phyloP scores from a whole-genome alignment of 1,284 basidiomycete genomes.

The Melampsora abietis-canadensis region DNA sequence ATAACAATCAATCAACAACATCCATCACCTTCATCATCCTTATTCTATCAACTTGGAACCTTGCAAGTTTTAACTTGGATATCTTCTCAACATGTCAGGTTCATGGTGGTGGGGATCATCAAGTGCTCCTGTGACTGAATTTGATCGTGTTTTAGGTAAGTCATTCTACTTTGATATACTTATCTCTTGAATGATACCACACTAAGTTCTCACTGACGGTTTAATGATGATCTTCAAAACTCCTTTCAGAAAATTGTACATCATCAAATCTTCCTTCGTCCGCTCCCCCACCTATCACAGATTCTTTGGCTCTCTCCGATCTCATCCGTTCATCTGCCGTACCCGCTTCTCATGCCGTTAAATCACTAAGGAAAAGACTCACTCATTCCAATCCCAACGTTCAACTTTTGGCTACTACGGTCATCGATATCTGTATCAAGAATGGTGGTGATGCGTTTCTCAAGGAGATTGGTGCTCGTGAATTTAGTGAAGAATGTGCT shows the following conservation, averaged over 20 bases:
- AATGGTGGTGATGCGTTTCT: conserved; percentile 94
- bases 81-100: conserved; percentile 19
- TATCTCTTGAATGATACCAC: background rate
- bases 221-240: background rate
- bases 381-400: conserved; percentile 96
- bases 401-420: conserved; percentile 77
- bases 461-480: conserved; percentile 73
- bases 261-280: conserved; percentile 39
- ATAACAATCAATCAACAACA: too few relatives aligned
- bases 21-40: too few relatives aligned
- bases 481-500: conserved; percentile 88
- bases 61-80: background rate
- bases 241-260: conserved; percentile 26
- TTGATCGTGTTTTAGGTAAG: conserved; percentile 38
- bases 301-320: conserved; percentile 35
- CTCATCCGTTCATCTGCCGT: conserved; percentile 84
- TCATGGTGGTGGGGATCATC: conserved; percentile 20
- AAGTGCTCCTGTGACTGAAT: conserved; percentile 30
- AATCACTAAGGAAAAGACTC: conserved; percentile 77
- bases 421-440: conserved; percentile 92
- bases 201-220: background rate
- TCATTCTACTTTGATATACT: background rate
- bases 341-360: conserved; percentile 79
- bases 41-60: too few relatives aligned
- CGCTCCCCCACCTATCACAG: conserved; percentile 34